Base-by-base conservation (phyloP, 805 yeast species). In the Torulaspora indica region DNA sequence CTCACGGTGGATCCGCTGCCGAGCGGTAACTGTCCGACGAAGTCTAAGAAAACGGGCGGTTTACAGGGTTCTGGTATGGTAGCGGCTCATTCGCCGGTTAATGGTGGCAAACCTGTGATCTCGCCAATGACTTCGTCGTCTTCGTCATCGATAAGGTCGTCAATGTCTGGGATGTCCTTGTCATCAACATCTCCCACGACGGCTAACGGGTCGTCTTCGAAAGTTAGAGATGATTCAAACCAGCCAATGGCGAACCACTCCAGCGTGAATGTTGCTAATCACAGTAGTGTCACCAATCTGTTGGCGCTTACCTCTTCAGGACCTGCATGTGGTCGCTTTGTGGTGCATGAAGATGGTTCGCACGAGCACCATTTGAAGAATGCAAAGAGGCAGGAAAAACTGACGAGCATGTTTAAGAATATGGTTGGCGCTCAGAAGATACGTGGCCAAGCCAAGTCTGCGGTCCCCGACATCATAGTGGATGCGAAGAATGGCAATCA, bases 331-430 rank as follows among this genome's bases (percentile, higher is more conserved):
- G 53, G 57, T 17, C 58, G 90, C 34, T 81, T 82, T 58, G 55
- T 68, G 15, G 66, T 81, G 57, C 67, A 69, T 39, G 87, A 81
- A 38, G 82, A 82, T 53, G 95, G 95, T 4, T 49, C 68, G 9
- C 98, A 91, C 64, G 86, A 78, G 56, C 98, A 91, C 64, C 79
- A 79, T 60, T 70, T 91, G 47, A 75, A 79, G 47, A 81, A 82
- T 35, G 81, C 91, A 6, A 82, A 80, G 60, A 71, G 95, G 54
- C 91, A 85, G 62, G 95, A 85, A 57, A 85, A 84, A 54, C 62
- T 85, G 29, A 74, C 81, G 6, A 79, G 79, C 47, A 82, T 85
- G 89, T 71, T 85, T 49, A 85, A 82, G 57, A 87, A 81, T 60
- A 72, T 83, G 54, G 61, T 84, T n/a, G 89, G 87, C 8, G 85